Evolutionary conservation across 129 eudicot species (phyloP), one percentile per base, ranked within the genome.

Genomic region (sunflower (Helianthus annuus)): DNA sequence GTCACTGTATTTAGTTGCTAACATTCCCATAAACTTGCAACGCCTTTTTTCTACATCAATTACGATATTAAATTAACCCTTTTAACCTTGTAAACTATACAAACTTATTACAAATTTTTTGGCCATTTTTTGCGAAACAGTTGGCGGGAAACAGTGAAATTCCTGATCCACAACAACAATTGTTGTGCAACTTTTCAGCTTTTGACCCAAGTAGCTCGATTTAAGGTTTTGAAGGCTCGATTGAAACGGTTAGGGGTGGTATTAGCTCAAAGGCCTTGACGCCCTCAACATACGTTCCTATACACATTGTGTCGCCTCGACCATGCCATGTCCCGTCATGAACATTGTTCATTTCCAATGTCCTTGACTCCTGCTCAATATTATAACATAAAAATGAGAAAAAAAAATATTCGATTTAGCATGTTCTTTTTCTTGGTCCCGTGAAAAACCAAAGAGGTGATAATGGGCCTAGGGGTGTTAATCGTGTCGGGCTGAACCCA

Each of bases 251-350:
- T 55, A 84, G 49, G 40, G 91, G 96, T 7, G 95, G 88, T 14
- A 66, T 82, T 51, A 83, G 70, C 80, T 86, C 91, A 27, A 84
- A 75, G 51, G 88, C 62, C 73, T 85, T 86, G 63, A 64, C 68
- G 16, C 88, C 94, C 58, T 92, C 89, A 2, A 81, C 75, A 15
- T 83, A 82, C 67, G 83, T 80, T 77, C 98, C 95, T 45, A 92
- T 66, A 71, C 95, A 87, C 75, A 92, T 81, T 12, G 96, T 92
- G 83, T 92, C 96, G 8, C 98, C 98, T 64, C 96, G 81, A 52
- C 98, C 96, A 74, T 85, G 95, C 98, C 98, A 89, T 3, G 77
- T 85, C 40, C 98, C 96, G 52, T 87, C 96, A 66, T 87, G 88
- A 67, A 92, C 95, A 46, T 92, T 92, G 85, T 92, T 92, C 88